Base-by-base conservation (phyloP, 331 rosid species). In the Quercus tomentella region DNA sequence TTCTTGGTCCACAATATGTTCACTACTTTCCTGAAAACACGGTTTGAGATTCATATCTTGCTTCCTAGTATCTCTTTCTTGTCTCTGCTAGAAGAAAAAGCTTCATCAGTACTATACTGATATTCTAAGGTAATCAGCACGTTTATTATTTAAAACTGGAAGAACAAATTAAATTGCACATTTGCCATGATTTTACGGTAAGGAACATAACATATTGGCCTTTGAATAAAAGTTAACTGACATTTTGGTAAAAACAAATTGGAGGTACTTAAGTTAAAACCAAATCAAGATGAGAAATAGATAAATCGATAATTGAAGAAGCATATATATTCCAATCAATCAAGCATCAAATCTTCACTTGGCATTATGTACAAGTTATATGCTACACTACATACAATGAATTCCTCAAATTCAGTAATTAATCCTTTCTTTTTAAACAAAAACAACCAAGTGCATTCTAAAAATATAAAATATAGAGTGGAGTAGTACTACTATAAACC, bases 41-140 rank as follows among this genome's bases (percentile, higher is more conserved):
- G 28, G 56, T 66, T 72, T 86, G 63, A 73, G 82, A 62, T 86
- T 75, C 22, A 78, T 35, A 17, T 55, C 61, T 35, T 1, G 58
- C 51, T 4, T 77, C 61, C 4, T 28, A 22, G 16, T n/a, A 26
- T 78, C 80, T 76, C 74, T 71, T 58, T 81, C 63, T 41, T 43
- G 22, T 56, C 18, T 67, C 88, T 84, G 83, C 81, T 77, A 56
- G 17, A 58, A 41, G 54, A 60, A 63, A 63, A 21, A 20, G 52
- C 0, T 52, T 22, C 56, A 68, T 76, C 30, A 73, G 52, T 1
- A 20, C 55, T n/a, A 28, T 82, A 56, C 26, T 78, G 26, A 35
- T 9, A 68, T 7, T 41, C 52, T 28, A 22, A 28, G 23, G 23
- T 22, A 55, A 31, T 54, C 54, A 55, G 6, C 17, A 62, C 51